Percentiles rank a stretch among this genome's conserved stretches.
These are phyloP conservation scores for Scytalidium lignicola DNA, from an alignment of 2,329 filamentous ascomycete species.

Conservation along the genomic window DNA sequence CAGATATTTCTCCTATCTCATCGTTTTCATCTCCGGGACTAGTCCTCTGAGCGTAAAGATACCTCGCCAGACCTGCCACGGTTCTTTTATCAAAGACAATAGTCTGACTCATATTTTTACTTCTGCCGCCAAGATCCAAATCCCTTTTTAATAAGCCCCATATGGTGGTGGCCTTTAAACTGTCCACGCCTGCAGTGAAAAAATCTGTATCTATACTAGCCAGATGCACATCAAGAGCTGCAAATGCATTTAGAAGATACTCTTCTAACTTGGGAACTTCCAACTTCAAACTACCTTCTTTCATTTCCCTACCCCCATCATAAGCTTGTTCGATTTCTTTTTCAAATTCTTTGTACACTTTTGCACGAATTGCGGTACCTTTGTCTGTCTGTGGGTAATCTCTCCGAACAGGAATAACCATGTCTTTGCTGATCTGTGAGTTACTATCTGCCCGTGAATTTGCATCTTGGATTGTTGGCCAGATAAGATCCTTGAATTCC, in stretches of 20 bases:
- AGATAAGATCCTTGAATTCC: slow-evolving; percentile 38
- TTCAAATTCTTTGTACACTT: slow-evolving; percentile 38
- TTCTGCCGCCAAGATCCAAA: slow-evolving; percentile 18
- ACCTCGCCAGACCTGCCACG: slow-evolving; percentile 15
- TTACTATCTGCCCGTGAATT: slow-evolving; percentile 47
- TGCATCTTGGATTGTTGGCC: slow-evolving; percentile 43
- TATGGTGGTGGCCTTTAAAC: slow-evolving; percentile 22
- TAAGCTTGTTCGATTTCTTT: slow-evolving; percentile 36
- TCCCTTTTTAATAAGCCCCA: slow-evolving; percentile 21
- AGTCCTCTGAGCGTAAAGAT: slow-evolving; percentile 9
- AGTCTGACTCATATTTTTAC: slow-evolving; percentile 17
- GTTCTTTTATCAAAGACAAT: slow-evolving; percentile 29
- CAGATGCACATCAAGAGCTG: slow-evolving; percentile 14
- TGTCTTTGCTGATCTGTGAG: slow-evolving; percentile 43
- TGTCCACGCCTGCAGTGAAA: slow-evolving; percentile 25
- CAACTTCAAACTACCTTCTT: slow-evolving; percentile 14
- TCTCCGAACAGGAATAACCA: too few relatives aligned
- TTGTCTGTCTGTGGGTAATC: too few relatives aligned
- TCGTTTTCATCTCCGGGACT: slow-evolving; percentile 4
- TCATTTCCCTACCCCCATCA: slow-evolving; percentile 20
- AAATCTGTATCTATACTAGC: slow-evolving; percentile 18
- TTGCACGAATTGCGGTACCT: slow-evolving; percentile 44
- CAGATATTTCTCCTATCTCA: slow-evolving; percentile 29
- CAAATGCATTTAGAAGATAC: slow-evolving; percentile 17
- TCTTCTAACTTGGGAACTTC: slow-evolving; percentile 14